A percentile compares a stretch with the other conserved stretches of the same genome.
phyloP scores from a whole-genome alignment of 306 rosid genomes.

The Citrullus amarus region DNA sequence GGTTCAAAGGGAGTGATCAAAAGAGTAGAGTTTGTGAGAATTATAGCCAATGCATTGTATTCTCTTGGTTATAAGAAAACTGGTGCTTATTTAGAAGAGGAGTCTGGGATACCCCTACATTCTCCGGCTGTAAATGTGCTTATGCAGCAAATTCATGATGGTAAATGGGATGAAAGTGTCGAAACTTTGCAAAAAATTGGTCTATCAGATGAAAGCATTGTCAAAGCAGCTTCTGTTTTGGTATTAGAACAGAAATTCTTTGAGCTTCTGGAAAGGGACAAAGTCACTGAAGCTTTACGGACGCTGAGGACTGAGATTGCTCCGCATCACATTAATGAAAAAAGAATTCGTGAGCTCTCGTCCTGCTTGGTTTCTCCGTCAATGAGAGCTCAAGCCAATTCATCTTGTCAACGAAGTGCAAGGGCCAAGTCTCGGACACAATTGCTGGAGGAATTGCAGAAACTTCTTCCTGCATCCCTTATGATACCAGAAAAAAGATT shows the following conservation, averaged over 20 bases:
- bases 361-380: conserved; percentile 58
- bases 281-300: conserved; percentile 67
- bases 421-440: conserved; percentile 52
- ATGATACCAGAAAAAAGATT: conserved; percentile 91
- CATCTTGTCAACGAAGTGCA: conserved; percentile 23
- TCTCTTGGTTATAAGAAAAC: conserved; percentile 84
- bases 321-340: conserved; percentile 43
- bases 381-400: conserved; percentile 13
- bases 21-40: conserved; percentile 84
- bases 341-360: conserved; percentile 74
- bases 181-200: conserved; percentile 60
- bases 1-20: conserved; percentile 86
- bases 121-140: conserved; percentile 53
- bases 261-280: conserved; percentile 59
- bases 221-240: conserved; percentile 61
- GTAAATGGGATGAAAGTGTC: conserved; percentile 76
- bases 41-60: conserved; percentile 81
- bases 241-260: conserved; percentile 82
- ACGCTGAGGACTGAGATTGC: conserved; percentile 79
- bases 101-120: conserved; percentile 80
- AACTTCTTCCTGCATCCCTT: conserved; percentile 76
- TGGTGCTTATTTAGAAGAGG: conserved; percentile 81
- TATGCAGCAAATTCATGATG: conserved; percentile 71
- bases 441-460: conserved; percentile 79
- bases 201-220: conserved; percentile 39